A percentile compares a stretch with the other conserved stretches of the same genome.
These are phyloP conservation scores for Boletus sp. DNA, from an alignment of 768 basidiomycete species.

Conservation along the genomic window DNA sequence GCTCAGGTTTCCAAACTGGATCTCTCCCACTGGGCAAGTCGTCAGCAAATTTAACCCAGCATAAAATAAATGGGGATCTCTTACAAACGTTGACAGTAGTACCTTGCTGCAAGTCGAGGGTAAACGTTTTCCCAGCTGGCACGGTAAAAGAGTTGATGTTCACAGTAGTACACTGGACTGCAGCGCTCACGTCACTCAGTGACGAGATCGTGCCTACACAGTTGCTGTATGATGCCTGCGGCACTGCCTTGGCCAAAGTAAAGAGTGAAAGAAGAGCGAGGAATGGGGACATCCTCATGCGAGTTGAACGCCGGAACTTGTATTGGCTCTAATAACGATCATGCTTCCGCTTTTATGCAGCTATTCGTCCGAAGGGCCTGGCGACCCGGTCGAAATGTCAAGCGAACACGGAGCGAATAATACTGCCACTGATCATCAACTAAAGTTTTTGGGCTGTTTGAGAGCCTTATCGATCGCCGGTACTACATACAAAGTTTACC, in stretches of 20 bases:
- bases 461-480: too few species aligned
- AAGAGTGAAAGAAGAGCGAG: slow-evolving; percentile 17
- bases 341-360: neutral
- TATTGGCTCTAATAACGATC: neutral
- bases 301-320: neutral
- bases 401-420: too few species aligned
- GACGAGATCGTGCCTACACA: slow-evolving; percentile 59
- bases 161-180: slow-evolving; percentile 56
- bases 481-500: too few species aligned
- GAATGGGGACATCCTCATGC: slow-evolving; percentile 7
- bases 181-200: slow-evolving; percentile 47
- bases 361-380: neutral
- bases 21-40: slow-evolving; percentile 48
- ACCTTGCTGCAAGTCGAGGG: slow-evolving; percentile 43
- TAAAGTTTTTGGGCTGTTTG: too few species aligned
- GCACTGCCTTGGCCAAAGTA: slow-evolving; percentile 12
- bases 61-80: slow-evolving; percentile 16
- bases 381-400: too few species aligned
- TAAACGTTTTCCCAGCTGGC: slow-evolving; percentile 50
- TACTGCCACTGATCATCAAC: too few species aligned
- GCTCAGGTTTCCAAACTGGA: slow-evolving; percentile 50
- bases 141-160: slow-evolving; percentile 58
- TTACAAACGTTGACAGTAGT: slow-evolving; percentile 60
- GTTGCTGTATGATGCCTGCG: slow-evolving; percentile 9
- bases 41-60: neutral